Percentiles rank a stretch among this genome's conserved stretches.
Evolutionary conservation across 257 asterid species (phyloP).

Genomic region (Echites panduratus): DNA sequence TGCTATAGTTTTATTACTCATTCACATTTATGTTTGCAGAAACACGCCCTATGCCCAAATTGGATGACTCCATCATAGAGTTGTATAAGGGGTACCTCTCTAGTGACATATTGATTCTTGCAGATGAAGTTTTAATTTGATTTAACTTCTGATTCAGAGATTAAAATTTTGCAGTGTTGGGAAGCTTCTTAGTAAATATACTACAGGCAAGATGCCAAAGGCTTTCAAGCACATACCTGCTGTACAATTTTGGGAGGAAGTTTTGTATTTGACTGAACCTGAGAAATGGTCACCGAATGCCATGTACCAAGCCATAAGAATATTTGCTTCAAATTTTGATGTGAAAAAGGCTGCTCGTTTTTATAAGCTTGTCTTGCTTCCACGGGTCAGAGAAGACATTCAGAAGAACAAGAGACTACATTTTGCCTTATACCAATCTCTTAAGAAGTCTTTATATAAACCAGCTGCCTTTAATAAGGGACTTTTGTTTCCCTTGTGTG

Average conservation of each 20-base stretch:
- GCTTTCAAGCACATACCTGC: constrained; percentile 87
- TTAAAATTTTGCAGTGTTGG: constrained; percentile 57
- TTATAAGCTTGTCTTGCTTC: constrained; percentile 79
- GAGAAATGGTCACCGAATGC: constrained; percentile 94
- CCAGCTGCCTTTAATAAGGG: constrained; percentile 98
- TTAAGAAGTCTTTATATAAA: constrained; percentile 74
- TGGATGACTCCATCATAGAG: constrained; percentile 72
- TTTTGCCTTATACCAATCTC: constrained; percentile 75
- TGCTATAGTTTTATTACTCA: background rate
- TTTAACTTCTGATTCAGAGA: background rate
- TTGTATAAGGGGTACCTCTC: constrained; percentile 71
- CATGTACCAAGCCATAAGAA: constrained; percentile 88
- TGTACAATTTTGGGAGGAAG: constrained; percentile 76
- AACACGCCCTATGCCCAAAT: constrained; percentile 52
- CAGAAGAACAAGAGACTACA: constrained; percentile 77
- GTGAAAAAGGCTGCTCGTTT: constrained; percentile 78
- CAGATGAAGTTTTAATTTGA: background rate
- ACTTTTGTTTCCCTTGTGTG: constrained; percentile 69
- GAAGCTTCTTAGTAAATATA: constrained; percentile 70
- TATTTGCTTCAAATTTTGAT: constrained; percentile 85
- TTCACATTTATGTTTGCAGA: constrained; percentile 36
- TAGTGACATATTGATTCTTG: background rate
- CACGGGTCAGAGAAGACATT: constrained; percentile 90
- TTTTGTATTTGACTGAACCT: constrained; percentile 76
- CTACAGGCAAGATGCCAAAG: constrained; percentile 82